Evolutionary conservation across 2,329 filamentous ascomycete species (phyloP).

Genomic region (Exophiala sp.): DNA sequence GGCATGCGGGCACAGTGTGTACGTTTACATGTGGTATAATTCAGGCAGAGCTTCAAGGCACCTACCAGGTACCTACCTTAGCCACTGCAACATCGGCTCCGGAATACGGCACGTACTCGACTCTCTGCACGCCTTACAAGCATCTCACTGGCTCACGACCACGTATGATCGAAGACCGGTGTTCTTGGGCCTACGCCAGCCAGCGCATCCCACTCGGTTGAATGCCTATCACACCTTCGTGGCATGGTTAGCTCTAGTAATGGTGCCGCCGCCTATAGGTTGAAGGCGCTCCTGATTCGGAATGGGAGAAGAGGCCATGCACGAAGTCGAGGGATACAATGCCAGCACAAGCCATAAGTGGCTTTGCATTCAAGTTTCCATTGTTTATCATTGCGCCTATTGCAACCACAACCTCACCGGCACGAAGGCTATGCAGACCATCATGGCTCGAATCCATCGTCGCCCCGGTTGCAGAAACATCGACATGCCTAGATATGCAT

Average conservation of each 20-base stretch:
- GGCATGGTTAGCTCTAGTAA: neutral
- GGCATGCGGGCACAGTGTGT: too few species aligned
- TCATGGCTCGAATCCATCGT: conserved; percentile 3
- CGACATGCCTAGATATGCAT: conserved; percentile 1
- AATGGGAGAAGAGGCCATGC: neutral
- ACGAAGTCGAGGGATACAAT: neutral
- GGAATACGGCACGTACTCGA: neutral
- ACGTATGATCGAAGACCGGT: neutral
- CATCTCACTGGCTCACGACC: too few species aligned
- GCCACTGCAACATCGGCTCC: neutral
- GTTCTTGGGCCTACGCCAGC: neutral
- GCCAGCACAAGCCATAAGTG: neutral
- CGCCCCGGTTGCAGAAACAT: conserved; percentile 1
- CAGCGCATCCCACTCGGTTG: neutral
- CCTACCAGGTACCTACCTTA: too few species aligned
- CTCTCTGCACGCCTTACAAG: neutral
- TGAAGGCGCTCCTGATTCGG: too few species aligned
- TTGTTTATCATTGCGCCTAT: conserved; percentile 17
- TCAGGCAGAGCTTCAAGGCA: too few species aligned
- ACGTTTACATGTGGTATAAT: too few species aligned
- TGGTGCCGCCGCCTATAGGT: too few species aligned
- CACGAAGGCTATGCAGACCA: conserved; percentile 10
- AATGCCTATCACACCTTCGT: neutral
- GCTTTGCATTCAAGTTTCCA: conserved; percentile 1
- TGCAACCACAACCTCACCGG: conserved; percentile 8